A percentile compares a stretch with the other conserved stretches of the same genome.
Conservation (phyloP, 1,284 basidiomycete genomes). For the Gomphus bonarii region DNA sequence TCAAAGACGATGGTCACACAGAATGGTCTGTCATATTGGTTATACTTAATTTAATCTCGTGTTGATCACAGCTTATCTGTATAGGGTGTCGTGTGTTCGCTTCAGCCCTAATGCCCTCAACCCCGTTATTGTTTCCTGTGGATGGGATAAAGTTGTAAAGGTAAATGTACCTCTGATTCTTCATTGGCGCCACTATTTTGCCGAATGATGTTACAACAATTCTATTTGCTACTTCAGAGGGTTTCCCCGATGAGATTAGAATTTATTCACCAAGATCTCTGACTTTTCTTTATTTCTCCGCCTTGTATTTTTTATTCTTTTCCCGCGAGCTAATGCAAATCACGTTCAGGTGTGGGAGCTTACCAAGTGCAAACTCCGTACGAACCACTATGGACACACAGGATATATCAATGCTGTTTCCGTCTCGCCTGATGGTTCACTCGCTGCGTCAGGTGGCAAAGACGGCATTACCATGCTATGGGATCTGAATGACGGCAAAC, state of each 20-base stretch:
- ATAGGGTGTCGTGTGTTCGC: constrained; percentile 96
- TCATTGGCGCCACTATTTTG: constrained; percentile 8
- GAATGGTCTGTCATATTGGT: constrained; percentile 66
- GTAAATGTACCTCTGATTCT: constrained; percentile 39
- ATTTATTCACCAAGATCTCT: constrained; percentile 69
- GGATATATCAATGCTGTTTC: constrained; percentile 99
- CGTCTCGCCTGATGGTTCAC: constrained; percentile 97
- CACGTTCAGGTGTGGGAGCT: constrained; percentile 76
- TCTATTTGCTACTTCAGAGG: constrained; percentile 86
- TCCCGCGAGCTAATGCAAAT: background rate
- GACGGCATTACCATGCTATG: constrained; percentile 99
- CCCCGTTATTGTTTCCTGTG: constrained; percentile 97
- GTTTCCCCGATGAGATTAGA: constrained; percentile 56
- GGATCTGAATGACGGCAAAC: constrained; percentile 99
- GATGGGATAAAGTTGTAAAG: constrained; percentile 99
- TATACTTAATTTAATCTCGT: background rate
- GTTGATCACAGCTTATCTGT: constrained; percentile 8
- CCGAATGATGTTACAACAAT: constrained; percentile 38
- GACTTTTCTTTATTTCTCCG: constrained; percentile 24
- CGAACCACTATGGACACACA: constrained; percentile 99
- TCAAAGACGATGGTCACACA: constrained; percentile 95
- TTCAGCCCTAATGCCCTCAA: constrained; percentile 98
- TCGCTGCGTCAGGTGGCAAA: constrained; percentile 98
- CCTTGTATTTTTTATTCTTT: background rate
- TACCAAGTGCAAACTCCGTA: constrained; percentile 99